Percentiles rank a stretch among this genome's conserved stretches.
Evolutionary conservation across 208 protist genomes (phyloP).

Genomic region (Acanthamoeba lenticulata): DNA sequence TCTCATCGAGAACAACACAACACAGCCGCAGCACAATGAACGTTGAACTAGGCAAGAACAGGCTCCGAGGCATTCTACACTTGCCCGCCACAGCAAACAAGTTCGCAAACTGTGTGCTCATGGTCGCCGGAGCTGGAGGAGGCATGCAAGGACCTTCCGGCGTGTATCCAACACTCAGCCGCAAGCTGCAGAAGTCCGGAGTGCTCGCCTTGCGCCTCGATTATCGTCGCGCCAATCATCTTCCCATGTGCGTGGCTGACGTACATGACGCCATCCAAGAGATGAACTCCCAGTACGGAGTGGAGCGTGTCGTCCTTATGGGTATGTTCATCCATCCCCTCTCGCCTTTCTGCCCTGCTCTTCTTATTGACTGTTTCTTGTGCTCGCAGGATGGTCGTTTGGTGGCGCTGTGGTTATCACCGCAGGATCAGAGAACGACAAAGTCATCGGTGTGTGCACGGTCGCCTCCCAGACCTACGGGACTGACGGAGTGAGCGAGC

Average conservation of each 20-base stretch:
- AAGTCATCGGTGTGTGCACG: constrained; percentile 51
- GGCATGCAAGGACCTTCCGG: constrained; percentile 31
- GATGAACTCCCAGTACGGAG: not conserved
- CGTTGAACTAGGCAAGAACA: constrained; percentile 22
- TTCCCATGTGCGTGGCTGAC: constrained; percentile 44
- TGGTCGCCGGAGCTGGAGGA: constrained; percentile 19
- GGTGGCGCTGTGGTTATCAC: constrained; percentile 43
- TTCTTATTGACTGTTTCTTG: not conserved
- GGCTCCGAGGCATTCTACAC: constrained; percentile 9
- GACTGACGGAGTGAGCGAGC: not conserved
- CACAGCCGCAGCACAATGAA: not conserved
- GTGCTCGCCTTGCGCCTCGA: constrained; percentile 23
- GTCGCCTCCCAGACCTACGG: constrained; percentile 56
- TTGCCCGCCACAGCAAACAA: not conserved
- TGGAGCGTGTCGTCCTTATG: not conserved
- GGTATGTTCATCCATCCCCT: not conserved
- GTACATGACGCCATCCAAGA: not conserved
- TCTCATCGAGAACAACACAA: not conserved
- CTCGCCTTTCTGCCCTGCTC: not conserved
- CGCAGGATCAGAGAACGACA: not conserved
- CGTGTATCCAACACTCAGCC: constrained; percentile 19
- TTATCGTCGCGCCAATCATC: constrained; percentile 7
- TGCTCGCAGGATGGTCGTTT: constrained; percentile 6
- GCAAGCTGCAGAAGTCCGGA: constrained; percentile 27
- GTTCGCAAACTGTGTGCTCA: not conserved